These are phyloP conservation scores for Fusarium lateritium DNA, from an alignment of 2,329 filamentous ascomycete genomes.

Conservation along the genomic window DNA sequence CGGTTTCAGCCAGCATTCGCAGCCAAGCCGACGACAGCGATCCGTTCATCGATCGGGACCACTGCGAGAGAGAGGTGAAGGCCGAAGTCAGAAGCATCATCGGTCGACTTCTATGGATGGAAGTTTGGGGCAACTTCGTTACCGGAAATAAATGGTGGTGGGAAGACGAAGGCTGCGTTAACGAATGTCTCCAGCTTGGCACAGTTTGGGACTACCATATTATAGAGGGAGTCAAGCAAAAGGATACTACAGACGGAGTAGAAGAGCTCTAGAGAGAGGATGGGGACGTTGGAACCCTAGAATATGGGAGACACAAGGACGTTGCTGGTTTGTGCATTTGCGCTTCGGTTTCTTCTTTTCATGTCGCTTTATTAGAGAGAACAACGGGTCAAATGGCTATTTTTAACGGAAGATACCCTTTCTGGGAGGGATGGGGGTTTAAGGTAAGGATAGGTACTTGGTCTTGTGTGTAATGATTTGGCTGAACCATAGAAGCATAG, in stretches of 20 bases:
- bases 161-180: slow-evolving; percentile 68
- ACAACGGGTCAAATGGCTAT: neutral
- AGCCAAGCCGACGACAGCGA: slow-evolving; percentile 44
- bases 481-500: neutral
- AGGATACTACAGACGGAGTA: slow-evolving; percentile 11
- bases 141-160: slow-evolving; percentile 71
- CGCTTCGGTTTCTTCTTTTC: neutral
- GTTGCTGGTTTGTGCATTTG: slow-evolving; percentile 17
- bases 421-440: neutral
- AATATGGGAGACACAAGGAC: neutral
- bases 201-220: slow-evolving; percentile 73
- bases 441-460: slow-evolving; percentile 1
- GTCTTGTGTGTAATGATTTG: slow-evolving; percentile 5
- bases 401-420: neutral
- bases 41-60: slow-evolving; percentile 39
- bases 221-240: slow-evolving; percentile 68
- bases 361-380: neutral
- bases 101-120: slow-evolving; percentile 72
- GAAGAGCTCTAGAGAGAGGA: neutral
- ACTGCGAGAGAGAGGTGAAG: slow-evolving; percentile 53
- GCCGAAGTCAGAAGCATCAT: slow-evolving; percentile 66
- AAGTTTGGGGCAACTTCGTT: slow-evolving; percentile 71
- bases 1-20: slow-evolving; percentile 54
- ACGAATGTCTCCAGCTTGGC: slow-evolving; percentile 67
- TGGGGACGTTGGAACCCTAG: slow-evolving; percentile 1